Base-by-base conservation (phyloP, 1,139 yeast species). In the Wickerhamomyces sp. region DNA sequence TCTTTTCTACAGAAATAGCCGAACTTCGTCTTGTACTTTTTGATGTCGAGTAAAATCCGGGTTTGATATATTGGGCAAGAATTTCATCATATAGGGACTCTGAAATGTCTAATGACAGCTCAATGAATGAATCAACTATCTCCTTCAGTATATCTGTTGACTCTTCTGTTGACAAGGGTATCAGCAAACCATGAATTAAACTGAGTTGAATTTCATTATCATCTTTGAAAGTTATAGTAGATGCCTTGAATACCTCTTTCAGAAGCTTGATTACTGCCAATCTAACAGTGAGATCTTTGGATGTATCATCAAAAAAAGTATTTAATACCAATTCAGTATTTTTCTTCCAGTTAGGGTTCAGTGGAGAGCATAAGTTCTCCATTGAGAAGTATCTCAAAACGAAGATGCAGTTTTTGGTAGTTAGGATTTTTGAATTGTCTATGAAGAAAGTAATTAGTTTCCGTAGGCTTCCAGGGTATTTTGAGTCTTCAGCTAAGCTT, bases 301-400 rank as follows among this genome's bases (percentile, higher is more conserved):
- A 44, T 6, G 46, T 46, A 19, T 60, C 61, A 31, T 58, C 59
- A 52, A 68, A 79, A 51, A 79, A 81, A 19, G 64, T 61, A 19
- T 67, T 63, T 19, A 80, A 57, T 4, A 54, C 31, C 21, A 42
- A 15, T 2, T 60, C 57, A 35, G 76, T 63, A 49, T 76, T 75
- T 2, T 64, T 67, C 34, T 62, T 60, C 86, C 89, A 81, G 16
- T 68, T 59, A 0, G 74, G 67, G 33, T 70, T 62, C n/a, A 78
- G 54, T 7, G 78, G 72, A 2, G 79, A 67, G 51, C 89, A 81
- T 20, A 71, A 51, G 38, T 70, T 70, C 39, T 72, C 76, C n/a
- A 69, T 67, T 2, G 63, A 60, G 53, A 76, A 81, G 51, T 65
- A 72, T 7, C 64, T 57, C 28, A 79, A 58, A 1, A 79, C 68